A percentile compares a stretch with the other conserved stretches of the same genome.
These are phyloP conservation scores for Collybiopsis luxurians DNA, from an alignment of 768 basidiomycete genomes.

Conservation along the genomic window DNA sequence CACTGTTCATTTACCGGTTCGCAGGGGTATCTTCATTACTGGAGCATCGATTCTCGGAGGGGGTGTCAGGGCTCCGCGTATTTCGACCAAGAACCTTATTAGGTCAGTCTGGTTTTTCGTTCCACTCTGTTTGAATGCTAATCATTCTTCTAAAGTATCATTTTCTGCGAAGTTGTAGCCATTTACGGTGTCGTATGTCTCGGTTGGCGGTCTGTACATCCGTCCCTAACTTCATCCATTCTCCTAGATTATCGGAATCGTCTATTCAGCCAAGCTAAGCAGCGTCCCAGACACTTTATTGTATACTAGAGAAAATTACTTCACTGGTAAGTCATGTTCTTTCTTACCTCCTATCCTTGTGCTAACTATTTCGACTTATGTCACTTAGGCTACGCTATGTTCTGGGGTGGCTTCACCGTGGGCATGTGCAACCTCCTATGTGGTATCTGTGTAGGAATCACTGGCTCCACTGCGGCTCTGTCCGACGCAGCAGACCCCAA, in stretches of 20 bases:
- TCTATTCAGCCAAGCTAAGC: constrained; percentile 83
- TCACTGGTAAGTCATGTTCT: constrained; percentile 58
- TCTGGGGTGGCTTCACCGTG: constrained; percentile 96
- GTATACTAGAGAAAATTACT: constrained; percentile 88
- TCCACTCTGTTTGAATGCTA: not conserved
- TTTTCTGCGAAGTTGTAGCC: constrained; percentile 99
- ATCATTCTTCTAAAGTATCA: constrained; percentile 59
- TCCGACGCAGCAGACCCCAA: constrained; percentile 94
- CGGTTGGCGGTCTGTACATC: constrained; percentile 1
- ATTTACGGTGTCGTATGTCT: constrained; percentile 90
- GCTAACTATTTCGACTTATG: not conserved
- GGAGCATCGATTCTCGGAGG: constrained; percentile 97
- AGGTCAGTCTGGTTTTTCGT: constrained; percentile 58
- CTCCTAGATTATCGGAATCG: constrained; percentile 87
- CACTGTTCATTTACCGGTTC: constrained; percentile 2
- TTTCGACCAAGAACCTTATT: constrained; percentile 96
- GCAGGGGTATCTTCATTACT: constrained; percentile 96
- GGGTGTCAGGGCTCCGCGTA: constrained; percentile 90
- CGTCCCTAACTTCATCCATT: not conserved
- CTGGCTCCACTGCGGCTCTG: constrained; percentile 92
- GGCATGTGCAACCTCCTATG: constrained; percentile 94
- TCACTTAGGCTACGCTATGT: constrained; percentile 79
- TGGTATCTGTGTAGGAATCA: constrained; percentile 91
- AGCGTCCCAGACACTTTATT: constrained; percentile 60
- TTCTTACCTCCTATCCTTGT: not conserved